Evolutionary conservation across 139 green algal species (phyloP).

Genomic region (Volvox africanus): DNA sequence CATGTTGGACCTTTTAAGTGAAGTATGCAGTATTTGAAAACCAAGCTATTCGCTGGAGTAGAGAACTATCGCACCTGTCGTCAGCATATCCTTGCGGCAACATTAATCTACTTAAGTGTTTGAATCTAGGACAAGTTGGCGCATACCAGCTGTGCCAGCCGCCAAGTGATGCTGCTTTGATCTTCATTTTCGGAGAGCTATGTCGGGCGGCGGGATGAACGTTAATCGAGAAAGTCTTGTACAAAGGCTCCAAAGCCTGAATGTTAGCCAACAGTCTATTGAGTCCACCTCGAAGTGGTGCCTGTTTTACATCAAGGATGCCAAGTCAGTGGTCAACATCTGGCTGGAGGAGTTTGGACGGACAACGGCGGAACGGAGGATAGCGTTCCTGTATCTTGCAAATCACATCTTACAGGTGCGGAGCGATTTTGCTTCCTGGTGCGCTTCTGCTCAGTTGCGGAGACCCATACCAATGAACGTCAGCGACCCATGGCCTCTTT

Average conservation of each 20-base stretch:
- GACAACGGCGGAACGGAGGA: slow-evolving; percentile 43
- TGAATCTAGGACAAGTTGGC: background rate
- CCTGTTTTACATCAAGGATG: slow-evolving; percentile 68
- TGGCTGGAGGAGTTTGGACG: slow-evolving; percentile 66
- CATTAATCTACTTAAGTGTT: no score
- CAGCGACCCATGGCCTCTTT: no score
- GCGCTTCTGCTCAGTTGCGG: no score
- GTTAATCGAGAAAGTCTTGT: slow-evolving; percentile 50
- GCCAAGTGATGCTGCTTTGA: slow-evolving; percentile 4
- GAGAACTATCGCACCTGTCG: no score
- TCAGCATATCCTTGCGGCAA: no score
- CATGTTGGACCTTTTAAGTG: no score
- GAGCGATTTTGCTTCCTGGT: background rate
- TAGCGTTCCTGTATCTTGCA: slow-evolving; percentile 65
- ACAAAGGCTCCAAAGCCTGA: slow-evolving; percentile 59
- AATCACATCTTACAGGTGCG: slow-evolving; percentile 67
- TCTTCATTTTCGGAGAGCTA: background rate
- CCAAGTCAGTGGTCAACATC: slow-evolving; percentile 58
- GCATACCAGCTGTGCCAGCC: background rate
- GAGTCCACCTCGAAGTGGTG: slow-evolving; percentile 65
- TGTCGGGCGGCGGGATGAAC: slow-evolving; percentile 29
- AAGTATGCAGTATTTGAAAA: no score
- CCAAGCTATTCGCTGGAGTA: no score
- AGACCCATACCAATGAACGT: no score
- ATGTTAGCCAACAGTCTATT: slow-evolving; percentile 65